phyloP scores from a whole-genome alignment of 208 protist genomes.

The Leishmania gerbilli region DNA sequence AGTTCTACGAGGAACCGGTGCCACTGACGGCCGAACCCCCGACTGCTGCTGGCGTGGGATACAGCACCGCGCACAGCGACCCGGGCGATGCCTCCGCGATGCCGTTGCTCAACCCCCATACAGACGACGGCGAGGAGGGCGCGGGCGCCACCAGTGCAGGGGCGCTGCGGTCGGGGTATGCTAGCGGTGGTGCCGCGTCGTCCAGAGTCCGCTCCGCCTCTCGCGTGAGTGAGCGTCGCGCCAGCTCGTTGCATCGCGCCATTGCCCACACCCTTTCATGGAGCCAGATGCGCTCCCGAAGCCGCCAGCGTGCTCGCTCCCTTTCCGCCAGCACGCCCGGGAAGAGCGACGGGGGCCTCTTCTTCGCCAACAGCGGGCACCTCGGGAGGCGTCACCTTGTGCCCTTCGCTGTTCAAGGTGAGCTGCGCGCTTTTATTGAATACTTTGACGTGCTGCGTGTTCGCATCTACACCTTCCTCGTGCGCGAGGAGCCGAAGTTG shows the following conservation, averaged over 20 bases:
- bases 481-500: conserved; percentile 55
- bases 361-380: neutral
- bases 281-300: conserved; percentile 54
- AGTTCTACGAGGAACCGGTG: conserved; percentile 32
- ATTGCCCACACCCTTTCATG: conserved; percentile 34
- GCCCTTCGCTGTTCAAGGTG: conserved; percentile 5
- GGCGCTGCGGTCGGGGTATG: neutral
- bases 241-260: conserved; percentile 40
- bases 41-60: neutral
- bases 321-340: conserved; percentile 16
- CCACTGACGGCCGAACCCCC: conserved; percentile 1
- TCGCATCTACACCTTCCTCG: conserved; percentile 70
- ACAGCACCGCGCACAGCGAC: neutral
- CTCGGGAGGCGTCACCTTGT: conserved; percentile 36
- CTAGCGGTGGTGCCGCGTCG: neutral
- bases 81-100: conserved; percentile 1
- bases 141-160: neutral
- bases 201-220: conserved; percentile 12
- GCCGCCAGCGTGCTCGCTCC: conserved; percentile 31
- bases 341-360: neutral
- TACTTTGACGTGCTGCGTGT: conserved; percentile 60
- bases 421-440: conserved; percentile 28
- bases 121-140: neutral
- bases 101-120: conserved; percentile 1
- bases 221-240: conserved; percentile 18